Percentiles rank a stretch among this genome's conserved stretches.
Conservation (phyloP, 1,284 basidiomycete species). For the Pisolithus thermaeus region DNA sequence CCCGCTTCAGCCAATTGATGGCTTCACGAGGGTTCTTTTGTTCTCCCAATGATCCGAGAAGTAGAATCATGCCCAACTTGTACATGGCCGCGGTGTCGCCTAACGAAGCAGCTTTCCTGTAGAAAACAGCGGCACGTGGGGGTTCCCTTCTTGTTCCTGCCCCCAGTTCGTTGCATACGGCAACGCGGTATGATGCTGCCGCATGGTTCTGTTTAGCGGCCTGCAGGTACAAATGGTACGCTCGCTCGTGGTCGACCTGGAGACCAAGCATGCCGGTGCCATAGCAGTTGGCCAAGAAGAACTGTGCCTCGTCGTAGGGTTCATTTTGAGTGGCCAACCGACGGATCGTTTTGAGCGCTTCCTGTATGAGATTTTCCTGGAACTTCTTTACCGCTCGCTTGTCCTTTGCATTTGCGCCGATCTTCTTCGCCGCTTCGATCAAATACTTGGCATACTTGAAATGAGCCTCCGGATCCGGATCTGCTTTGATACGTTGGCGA, state of each 20-base stretch:
- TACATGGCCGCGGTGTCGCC: constrained; percentile 99
- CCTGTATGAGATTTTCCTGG: constrained; percentile 81
- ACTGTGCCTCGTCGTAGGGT: constrained; percentile 96
- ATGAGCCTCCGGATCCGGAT: constrained; percentile 98
- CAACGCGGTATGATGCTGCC: constrained; percentile 93
- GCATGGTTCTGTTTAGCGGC: constrained; percentile 97
- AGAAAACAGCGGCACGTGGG: constrained; percentile 88
- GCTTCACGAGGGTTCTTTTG: constrained; percentile 87
- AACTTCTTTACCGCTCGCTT: constrained; percentile 84
- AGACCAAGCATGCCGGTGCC: constrained; percentile 93
- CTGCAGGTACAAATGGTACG: constrained; percentile 97
- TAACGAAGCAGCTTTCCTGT: constrained; percentile 92
- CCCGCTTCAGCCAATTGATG: constrained; percentile 90
- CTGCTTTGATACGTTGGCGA: constrained; percentile 92
- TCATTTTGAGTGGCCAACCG: constrained; percentile 86
- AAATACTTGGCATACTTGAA: constrained; percentile 97
- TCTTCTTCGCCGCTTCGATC: constrained; percentile 97
- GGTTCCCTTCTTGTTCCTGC: constrained; percentile 93
- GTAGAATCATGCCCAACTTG: constrained; percentile 94
- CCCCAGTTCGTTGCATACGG: constrained; percentile 99
- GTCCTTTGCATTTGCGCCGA: constrained; percentile 68
- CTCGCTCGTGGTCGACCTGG: constrained; percentile 95
- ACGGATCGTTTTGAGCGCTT: constrained; percentile 90
- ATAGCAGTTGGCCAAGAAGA: constrained; percentile 97
- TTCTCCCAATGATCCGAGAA: constrained; percentile 83